These are phyloP conservation scores for Emergomyces orientalis DNA, from an alignment of 2,329 filamentous ascomycete species.

Conservation along the genomic window DNA sequence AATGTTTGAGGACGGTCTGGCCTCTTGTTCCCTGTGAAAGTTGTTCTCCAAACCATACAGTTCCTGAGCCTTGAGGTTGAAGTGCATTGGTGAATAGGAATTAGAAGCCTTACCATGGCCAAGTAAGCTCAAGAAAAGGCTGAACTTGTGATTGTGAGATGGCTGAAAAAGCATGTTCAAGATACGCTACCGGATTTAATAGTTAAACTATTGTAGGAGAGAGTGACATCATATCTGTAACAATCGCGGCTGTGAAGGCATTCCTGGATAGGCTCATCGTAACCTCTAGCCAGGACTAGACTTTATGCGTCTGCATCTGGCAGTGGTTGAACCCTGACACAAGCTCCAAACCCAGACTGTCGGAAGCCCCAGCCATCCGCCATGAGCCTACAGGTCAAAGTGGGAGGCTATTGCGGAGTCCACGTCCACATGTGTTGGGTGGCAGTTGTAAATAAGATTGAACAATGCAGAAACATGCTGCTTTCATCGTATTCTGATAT, in stretches of 20 bases:
- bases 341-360: not conserved
- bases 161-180: not conserved
- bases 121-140: not conserved
- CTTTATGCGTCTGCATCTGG: not conserved
- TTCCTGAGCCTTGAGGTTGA: not conserved
- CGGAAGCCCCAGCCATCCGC: not conserved
- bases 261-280: not conserved
- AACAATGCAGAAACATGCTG: not conserved
- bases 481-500: not conserved
- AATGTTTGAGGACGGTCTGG: not conserved
- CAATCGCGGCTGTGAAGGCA: not conserved
- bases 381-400: not conserved
- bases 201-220: not conserved
- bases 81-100: not conserved
- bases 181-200: constrained; percentile 2
- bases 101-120: not conserved
- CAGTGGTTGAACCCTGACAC: not conserved
- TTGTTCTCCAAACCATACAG: not conserved
- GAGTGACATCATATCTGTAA: not conserved
- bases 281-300: not conserved
- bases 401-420: not conserved
- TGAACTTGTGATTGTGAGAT: not conserved
- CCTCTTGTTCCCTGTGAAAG: not conserved
- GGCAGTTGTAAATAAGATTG: not conserved
- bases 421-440: not conserved